These are phyloP conservation scores for Phytophthora sojae DNA, from an alignment of 352 stramenopile genomes.

Conservation along the genomic window DNA sequence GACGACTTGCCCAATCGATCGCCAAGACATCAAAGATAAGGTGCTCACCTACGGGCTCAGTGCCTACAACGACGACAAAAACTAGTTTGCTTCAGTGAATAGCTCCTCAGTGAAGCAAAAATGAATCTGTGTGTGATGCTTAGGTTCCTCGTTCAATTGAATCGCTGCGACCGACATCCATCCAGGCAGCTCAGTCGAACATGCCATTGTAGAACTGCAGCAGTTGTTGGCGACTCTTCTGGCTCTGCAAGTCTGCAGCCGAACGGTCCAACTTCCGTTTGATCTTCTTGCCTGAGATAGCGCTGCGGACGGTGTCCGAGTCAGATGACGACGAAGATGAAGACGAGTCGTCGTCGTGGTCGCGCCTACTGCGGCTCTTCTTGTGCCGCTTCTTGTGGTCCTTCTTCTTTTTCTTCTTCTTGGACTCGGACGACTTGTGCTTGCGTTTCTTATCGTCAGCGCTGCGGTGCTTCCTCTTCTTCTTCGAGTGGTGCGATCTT, in stretches of 20 bases:
- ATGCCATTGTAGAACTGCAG: conserved; percentile 91
- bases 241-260: conserved; percentile 62
- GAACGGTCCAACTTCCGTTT: conserved; percentile 78
- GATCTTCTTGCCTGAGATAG: conserved; percentile 90
- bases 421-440: conserved; percentile 38
- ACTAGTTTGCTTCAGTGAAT: not conserved
- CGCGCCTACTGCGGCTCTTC: conserved; percentile 34
- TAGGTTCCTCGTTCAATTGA: no score
- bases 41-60: conserved; percentile 70
- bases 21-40: conserved; percentile 65
- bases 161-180: not conserved
- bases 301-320: conserved; percentile 76
- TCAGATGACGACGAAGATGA: conserved; percentile 61
- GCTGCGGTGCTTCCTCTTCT: conserved; percentile 50
- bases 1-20: conserved; percentile 65
- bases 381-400: conserved; percentile 49
- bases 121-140: not conserved
- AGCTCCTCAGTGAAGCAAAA: not conserved
- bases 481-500: conserved; percentile 34
- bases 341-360: conserved; percentile 33
- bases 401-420: conserved; percentile 50
- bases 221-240: conserved; percentile 81
- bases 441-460: conserved; percentile 47
- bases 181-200: conserved; percentile 62
- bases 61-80: conserved; percentile 39